Evolutionary conservation across 305 asterid species (phyloP).

Genomic region (Stenogyne calaminthoides): DNA sequence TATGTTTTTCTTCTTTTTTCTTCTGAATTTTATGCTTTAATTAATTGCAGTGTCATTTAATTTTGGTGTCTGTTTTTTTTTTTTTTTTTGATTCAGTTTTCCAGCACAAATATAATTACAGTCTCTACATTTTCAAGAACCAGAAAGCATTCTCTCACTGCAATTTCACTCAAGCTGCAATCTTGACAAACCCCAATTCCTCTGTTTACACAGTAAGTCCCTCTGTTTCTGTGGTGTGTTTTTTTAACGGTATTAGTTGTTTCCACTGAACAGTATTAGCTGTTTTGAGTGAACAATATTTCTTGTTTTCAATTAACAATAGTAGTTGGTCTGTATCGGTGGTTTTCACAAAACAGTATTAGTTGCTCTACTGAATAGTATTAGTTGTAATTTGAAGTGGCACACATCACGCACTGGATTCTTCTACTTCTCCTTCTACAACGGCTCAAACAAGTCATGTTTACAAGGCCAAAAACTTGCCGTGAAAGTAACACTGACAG

Average conservation of each 20-base stretch:
- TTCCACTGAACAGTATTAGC: no score
- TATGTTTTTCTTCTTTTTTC: conserved; percentile 34
- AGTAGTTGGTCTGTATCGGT: no score
- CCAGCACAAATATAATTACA: conserved; percentile 70
- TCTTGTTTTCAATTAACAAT: no score
- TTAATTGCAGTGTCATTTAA: not conserved
- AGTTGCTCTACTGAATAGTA: no score
- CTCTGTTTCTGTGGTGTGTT: no score
- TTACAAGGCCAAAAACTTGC: conserved; percentile 65
- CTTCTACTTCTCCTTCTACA: conserved; percentile 88
- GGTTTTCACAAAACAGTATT: no score
- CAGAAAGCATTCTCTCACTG: conserved; percentile 63
- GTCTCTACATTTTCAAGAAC: conserved; percentile 85
- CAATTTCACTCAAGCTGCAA: conserved; percentile 77
- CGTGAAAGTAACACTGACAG: conserved; percentile 45
- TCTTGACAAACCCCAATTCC: conserved; percentile 72
- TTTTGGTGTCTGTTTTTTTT: conserved; percentile 9
- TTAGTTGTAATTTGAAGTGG: conserved; percentile 54
- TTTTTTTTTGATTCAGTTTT: conserved; percentile 61
- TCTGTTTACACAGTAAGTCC: conserved; percentile 63
- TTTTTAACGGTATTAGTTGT: no score
- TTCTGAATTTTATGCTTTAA: not conserved
- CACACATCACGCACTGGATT: conserved; percentile 69
- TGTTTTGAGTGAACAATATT: no score
- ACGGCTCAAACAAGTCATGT: conserved; percentile 64